Evolutionary conservation across 495 filamentous ascomycete genomes (phyloP), one percentile per base, ranked within the genome.

Genomic region (Friedmanniomyces simplex): DNA sequence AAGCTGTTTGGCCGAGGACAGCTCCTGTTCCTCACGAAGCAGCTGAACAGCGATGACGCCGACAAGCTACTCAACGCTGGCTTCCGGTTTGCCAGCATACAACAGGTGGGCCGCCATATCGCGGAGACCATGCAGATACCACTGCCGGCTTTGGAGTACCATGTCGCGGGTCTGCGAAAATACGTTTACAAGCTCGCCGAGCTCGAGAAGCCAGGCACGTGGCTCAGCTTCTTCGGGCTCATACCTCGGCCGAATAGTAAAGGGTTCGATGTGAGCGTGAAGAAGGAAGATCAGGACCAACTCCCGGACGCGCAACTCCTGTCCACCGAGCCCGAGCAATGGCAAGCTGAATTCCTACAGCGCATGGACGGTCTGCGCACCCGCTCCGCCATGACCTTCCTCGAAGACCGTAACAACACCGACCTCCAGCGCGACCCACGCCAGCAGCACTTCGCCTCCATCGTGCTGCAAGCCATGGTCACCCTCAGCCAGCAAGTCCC

Each of bases 1-100:
- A 14, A 72, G 37, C 50, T 60, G 57, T 76, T 71, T 20, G 81
- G 84, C 6, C 82, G 79, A 50, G 89, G 89, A 5, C 85, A 90
- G 53, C 69, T 91, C 49, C 79, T 96, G 60, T 91, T 94, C 59
- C 76, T 91, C 21, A 84, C 91, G n/a, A 84, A 84, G 14, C 76
- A 76, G 34, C 73, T 87, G 2, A 74, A 79, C 26, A 76, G 72
- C 52, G 69, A 73, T 0, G 86, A 85, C 18, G 76, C 80, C 7
- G 69, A 74, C 50, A 78, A 77, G 21, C 71, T 95, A n/a, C 76
- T 82, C 55, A 80, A 82, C 1, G 70, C 75, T n/a, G 90, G 91
- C 0, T 93, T 81, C 65, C 78, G 83, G 14, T 95, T 95, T 59
- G 85, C 87, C 6, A 73, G 78, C 7, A 72, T 85, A 20, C 75